Percentiles rank a stretch among this genome's conserved stretches.
phyloP scores from a whole-genome alignment of 2,329 filamentous ascomycete species.

The Sclerotiophoma versabilis region DNA sequence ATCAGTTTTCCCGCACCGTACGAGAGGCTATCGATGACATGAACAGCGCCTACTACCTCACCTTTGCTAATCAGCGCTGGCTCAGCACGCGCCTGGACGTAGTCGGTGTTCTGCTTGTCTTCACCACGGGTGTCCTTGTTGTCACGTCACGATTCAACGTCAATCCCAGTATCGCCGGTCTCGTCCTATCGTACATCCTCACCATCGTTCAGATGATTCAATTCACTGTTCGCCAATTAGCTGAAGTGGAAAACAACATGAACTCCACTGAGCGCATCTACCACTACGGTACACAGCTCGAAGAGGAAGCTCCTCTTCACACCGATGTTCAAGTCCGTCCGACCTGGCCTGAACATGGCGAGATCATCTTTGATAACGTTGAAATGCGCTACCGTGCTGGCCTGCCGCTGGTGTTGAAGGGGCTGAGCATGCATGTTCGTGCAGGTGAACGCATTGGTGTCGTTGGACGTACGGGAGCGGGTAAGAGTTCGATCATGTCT shows the following conservation, averaged over 20 bases:
- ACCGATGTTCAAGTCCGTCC: conserved; percentile 69
- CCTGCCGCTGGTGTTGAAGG: conserved; percentile 58
- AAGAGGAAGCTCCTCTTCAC: conserved; percentile 87
- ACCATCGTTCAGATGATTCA: conserved; percentile 95
- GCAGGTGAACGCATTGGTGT: conserved; percentile 83
- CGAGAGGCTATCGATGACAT: conserved; percentile 82
- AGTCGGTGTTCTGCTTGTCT: conserved; percentile 84
- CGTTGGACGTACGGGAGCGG: conserved; percentile 81
- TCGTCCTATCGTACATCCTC: conserved; percentile 92
- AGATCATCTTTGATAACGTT: conserved; percentile 62
- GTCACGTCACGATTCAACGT: conserved; percentile 90
- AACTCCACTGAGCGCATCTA: conserved; percentile 91
- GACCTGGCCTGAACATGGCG: conserved; percentile 85
- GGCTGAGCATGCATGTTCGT: conserved; percentile 69
- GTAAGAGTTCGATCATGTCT: conserved; percentile 84
- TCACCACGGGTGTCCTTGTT: conserved; percentile 87
- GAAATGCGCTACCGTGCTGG: conserved; percentile 61
- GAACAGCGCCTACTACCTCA: conserved; percentile 93
- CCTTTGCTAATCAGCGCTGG: conserved; percentile 96
- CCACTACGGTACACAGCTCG: conserved; percentile 86
- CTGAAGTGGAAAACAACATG: conserved; percentile 98
- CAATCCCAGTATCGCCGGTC: conserved; percentile 80
- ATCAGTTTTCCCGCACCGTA: conserved; percentile 75
- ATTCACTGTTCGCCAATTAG: conserved; percentile 90
- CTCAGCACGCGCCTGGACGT: conserved; percentile 83